Conservation (phyloP, 2,329 filamentous ascomycete genomes). For the Cercospora beticola region DNA sequence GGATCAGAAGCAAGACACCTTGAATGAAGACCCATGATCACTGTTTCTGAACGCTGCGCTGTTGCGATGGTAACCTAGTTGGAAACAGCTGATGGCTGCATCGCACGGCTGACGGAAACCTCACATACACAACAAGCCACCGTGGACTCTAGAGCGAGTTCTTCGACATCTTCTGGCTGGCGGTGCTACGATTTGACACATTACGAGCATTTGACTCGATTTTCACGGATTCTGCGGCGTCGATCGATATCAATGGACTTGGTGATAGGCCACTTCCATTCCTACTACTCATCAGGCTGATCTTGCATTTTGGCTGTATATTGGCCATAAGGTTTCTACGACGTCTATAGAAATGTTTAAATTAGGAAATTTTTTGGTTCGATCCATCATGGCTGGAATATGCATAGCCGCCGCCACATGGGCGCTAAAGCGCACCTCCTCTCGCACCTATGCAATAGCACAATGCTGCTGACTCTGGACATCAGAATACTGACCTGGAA, state of each 20-base stretch:
- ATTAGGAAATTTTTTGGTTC: not conserved
- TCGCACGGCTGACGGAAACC: not conserved
- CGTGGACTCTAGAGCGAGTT: not conserved
- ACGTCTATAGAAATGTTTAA: not conserved
- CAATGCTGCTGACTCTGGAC: not conserved
- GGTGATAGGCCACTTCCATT: not conserved
- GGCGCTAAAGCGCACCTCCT: not conserved
- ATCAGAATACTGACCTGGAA: not conserved
- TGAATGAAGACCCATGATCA: too few species aligned
- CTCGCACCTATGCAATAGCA: not conserved
- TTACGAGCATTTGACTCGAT: not conserved
- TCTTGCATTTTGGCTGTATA: not conserved
- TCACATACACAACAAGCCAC: not conserved
- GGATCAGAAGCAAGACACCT: conserved; percentile 1
- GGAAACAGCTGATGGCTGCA: not conserved
- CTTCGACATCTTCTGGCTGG: not conserved
- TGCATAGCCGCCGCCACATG: not conserved
- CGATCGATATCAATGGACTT: not conserved
- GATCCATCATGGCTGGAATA: not conserved
- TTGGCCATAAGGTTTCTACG: not conserved
- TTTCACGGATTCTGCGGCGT: not conserved
- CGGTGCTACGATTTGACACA: not conserved
- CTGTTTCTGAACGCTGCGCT: too few species aligned
- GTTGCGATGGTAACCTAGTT: not conserved
- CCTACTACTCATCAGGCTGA: not conserved